phyloP scores from a whole-genome alignment of 177 flowering plant genomes.

The Tripterygium wilfordii region DNA sequence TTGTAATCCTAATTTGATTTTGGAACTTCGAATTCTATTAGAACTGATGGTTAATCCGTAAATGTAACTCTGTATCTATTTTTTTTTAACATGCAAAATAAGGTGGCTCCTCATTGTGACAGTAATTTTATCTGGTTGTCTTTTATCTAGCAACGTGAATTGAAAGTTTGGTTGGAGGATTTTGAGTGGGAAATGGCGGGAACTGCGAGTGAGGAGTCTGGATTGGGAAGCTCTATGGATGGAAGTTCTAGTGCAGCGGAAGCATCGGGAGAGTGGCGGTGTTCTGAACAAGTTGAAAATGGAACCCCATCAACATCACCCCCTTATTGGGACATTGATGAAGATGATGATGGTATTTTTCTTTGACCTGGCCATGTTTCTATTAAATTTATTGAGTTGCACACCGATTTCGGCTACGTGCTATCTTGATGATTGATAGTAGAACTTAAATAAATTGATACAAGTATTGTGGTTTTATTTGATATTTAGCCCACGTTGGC shows the following conservation, averaged over 20 bases:
- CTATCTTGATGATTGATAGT: too few relatives aligned
- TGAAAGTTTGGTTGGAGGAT: conserved; percentile 16
- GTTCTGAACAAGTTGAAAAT: conserved; percentile 78
- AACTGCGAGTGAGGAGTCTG: conserved; percentile 50
- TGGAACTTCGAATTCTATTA: too few relatives aligned
- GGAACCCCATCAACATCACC: conserved; percentile 83
- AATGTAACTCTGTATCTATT: too few relatives aligned
- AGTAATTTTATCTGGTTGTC: too few relatives aligned
- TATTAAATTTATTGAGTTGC: not conserved
- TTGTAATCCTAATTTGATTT: too few relatives aligned
- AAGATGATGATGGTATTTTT: conserved; percentile 61
- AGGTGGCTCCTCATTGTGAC: too few relatives aligned
- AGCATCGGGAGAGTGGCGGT: conserved; percentile 79
- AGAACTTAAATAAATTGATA: too few relatives aligned
- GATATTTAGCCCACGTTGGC: too few relatives aligned
- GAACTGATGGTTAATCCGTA: too few relatives aligned
- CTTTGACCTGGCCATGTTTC: not conserved
- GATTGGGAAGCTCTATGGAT: conserved; percentile 56
- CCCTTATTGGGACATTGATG: conserved; percentile 84
- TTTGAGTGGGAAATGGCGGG: conserved; percentile 59
- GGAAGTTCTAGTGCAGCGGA: conserved; percentile 63
- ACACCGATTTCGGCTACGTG: too few relatives aligned
- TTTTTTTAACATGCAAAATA: too few relatives aligned
- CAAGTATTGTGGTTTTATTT: too few relatives aligned
- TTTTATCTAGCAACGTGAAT: conserved; percentile 11